Evolutionary conservation across 2,329 filamentous ascomycete species (phyloP).

Genomic region (Trichoderma sp.): DNA sequence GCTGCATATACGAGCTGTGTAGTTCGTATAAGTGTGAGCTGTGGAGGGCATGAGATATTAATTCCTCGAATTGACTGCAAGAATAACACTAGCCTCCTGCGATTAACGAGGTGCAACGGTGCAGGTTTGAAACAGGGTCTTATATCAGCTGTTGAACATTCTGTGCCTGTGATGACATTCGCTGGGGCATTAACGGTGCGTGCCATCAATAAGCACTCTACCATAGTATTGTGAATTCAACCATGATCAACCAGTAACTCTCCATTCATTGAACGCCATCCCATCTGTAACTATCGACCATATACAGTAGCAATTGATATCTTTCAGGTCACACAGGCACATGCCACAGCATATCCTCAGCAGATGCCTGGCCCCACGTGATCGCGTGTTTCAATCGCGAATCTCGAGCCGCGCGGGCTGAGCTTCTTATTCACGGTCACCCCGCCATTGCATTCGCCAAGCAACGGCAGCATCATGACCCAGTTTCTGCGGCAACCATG

Average conservation of each 20-base stretch:
- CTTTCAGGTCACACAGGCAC: background rate
- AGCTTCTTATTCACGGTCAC: constrained; percentile 4
- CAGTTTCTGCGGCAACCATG: constrained; percentile 21
- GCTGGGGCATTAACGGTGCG: background rate
- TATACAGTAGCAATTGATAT: background rate
- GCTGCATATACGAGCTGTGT: constrained; percentile 16
- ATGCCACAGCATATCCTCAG: background rate
- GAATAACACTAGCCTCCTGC: background rate
- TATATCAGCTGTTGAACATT: background rate
- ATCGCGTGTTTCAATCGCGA: constrained; percentile 26
- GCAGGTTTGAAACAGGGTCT: background rate
- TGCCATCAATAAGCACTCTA: background rate
- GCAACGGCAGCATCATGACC: constrained; percentile 6
- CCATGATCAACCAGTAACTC: background rate
- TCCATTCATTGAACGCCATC: background rate
- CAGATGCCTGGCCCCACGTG: constrained; percentile 23
- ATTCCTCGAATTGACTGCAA: background rate
- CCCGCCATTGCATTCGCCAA: constrained; percentile 13
- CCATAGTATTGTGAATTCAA: background rate
- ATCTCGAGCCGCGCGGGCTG: background rate
- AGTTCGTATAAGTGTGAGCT: background rate
- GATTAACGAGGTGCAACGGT: background rate
- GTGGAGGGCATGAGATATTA: background rate
- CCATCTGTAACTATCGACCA: background rate
- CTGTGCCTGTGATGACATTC: background rate